Evolutionary conservation across 495 filamentous ascomycete genomes (phyloP).

Genomic region (Monascus purpureus): DNA sequence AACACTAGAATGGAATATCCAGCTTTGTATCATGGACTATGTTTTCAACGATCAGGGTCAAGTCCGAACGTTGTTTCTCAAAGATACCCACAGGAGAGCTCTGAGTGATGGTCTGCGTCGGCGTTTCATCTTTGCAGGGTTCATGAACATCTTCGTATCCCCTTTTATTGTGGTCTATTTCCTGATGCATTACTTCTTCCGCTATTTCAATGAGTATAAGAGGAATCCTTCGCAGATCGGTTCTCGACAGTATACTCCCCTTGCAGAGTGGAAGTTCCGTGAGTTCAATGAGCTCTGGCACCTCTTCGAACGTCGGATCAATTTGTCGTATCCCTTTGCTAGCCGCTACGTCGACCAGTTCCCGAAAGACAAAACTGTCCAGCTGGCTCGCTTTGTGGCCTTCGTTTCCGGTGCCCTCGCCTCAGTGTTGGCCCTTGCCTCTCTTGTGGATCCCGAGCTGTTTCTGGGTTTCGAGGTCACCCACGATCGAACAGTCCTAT

Average conservation of each 20-base stretch:
- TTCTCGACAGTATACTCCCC: conserved; percentile 76
- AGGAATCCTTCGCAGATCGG: conserved; percentile 75
- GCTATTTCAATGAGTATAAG: conserved; percentile 90
- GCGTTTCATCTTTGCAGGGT: conserved; percentile 65
- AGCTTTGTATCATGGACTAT: conserved; percentile 79
- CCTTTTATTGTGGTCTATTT: conserved; percentile 76
- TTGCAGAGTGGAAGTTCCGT: conserved; percentile 95
- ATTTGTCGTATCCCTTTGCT: conserved; percentile 92
- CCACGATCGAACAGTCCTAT: conserved; percentile 65
- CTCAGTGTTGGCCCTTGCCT: conserved; percentile 65
- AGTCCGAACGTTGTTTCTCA: conserved; percentile 68
- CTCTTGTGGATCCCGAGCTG: conserved; percentile 75
- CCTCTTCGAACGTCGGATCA: conserved; percentile 72
- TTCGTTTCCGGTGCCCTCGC: conserved; percentile 78
- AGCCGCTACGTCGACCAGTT: conserved; percentile 91
- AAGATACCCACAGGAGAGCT: conserved; percentile 61
- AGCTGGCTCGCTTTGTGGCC: conserved; percentile 66
- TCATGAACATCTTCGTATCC: conserved; percentile 75
- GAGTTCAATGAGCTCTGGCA: conserved; percentile 96
- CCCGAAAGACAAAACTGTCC: conserved; percentile 82
- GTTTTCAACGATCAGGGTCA: conserved; percentile 83
- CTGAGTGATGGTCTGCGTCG: conserved; percentile 62
- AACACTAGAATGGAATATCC: conserved; percentile 78
- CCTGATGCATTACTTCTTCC: conserved; percentile 76
- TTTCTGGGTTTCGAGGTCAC: conserved; percentile 89